Conservation (phyloP, 257 asterid species). For the Striga asiatica region DNA sequence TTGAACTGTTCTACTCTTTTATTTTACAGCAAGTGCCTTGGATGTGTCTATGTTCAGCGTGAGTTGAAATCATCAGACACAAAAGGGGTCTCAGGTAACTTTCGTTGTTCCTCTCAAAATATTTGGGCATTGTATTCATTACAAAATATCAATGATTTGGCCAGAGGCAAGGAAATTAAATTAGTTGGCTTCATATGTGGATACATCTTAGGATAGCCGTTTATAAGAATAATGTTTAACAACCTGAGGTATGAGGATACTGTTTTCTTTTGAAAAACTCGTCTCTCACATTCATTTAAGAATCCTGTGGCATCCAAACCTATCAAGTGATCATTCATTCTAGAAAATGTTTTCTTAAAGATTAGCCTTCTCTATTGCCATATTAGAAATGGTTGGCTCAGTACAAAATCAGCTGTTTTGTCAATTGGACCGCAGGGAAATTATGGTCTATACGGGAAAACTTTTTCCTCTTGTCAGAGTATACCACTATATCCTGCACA, state of each 20-base stretch:
- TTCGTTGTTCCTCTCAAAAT: neutral
- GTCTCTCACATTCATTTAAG: neutral
- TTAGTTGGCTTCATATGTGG: neutral
- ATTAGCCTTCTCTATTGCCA: too few species aligned
- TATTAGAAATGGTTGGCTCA: too few species aligned
- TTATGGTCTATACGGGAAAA: neutral
- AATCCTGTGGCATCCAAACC: neutral
- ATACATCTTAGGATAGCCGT: neutral
- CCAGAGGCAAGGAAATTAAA: neutral
- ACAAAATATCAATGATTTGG: constrained; percentile 5
- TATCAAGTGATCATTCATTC: too few species aligned
- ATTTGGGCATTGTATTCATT: neutral
- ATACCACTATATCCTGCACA: neutral
- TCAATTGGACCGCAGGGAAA: neutral
- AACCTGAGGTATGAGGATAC: neutral
- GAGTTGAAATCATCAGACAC: constrained; percentile 67
- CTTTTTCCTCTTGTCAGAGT: constrained; percentile 8
- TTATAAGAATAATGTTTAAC: neutral
- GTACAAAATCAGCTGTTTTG: too few species aligned
- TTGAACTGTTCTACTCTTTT: constrained; percentile 9
- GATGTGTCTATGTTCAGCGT: constrained; percentile 85
- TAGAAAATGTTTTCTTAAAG: neutral
- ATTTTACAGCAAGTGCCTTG: constrained; percentile 81
- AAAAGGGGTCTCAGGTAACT: constrained; percentile 86
- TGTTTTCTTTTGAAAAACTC: neutral